Evolutionary conservation across 345 rosid genomes (phyloP), one percentile per base, ranked within the genome.

Genomic region (Lepidium sativum): DNA sequence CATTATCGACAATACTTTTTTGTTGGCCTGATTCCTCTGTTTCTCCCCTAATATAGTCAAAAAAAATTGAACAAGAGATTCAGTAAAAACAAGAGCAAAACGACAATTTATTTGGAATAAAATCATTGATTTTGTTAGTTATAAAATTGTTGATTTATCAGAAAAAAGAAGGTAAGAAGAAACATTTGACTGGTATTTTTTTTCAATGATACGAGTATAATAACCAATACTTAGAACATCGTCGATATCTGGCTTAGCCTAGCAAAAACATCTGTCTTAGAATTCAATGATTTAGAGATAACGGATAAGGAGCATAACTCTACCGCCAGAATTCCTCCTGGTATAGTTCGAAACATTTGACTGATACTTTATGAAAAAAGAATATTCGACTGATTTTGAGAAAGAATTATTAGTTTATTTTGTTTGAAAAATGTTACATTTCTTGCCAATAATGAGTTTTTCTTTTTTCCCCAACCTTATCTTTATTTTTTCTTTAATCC

Each of bases 391-490:
- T 27, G 27, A 14, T 14, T 61, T n/a, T 47, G 40, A 9, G 15
- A 42, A 27, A 27, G 3, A 18, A 12, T 18, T 15, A 27, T 37
- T 6, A 17, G 10, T 41, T 8, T 23, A 2, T 49, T 27, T 3
- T 4, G 5, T 37, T 6, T n/a, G 31, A 6, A 31, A 29, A 40
- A 20, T 60, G 47, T 41, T 49, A 13, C 54, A 60, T 51, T 33
- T 54, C 73, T 34, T 53, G 61, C 39, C 48, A 53, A 69, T 69
- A 52, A 61, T 61, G 62, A 16, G 47, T 52, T 43, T 62, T 48
- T 54, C 68, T 44, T 70, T 61, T 61, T 40, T 1, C 35, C 68
- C 55, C 23, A 34, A 61, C 68, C 55, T 61, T 25, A 13, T 43
- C 62, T 43, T 52, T 60, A n/a, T 37, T 15, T n/a, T n/a, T n/a